These are phyloP conservation scores for Fusarium equiseti DNA, from an alignment of 2,329 filamentous ascomycete species.

Conservation along the genomic window DNA sequence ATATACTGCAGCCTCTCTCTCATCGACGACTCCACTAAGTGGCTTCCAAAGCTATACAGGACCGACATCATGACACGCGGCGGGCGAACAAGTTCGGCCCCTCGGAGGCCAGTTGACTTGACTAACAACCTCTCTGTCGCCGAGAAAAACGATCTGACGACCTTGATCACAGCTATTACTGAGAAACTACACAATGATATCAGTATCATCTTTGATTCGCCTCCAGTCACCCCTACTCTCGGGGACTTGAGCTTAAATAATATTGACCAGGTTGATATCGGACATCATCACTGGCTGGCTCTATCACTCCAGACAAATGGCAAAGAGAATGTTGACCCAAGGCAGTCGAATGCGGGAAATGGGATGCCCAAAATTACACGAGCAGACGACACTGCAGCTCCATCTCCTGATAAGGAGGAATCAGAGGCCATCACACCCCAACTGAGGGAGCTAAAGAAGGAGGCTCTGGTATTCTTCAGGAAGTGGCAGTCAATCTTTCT, in stretches of 20 bases:
- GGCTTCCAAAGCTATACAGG: not conserved
- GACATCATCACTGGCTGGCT: slow-evolving; percentile 53
- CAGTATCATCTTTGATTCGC: slow-evolving; percentile 64
- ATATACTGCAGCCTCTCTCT: not conserved
- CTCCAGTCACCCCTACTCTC: slow-evolving; percentile 52
- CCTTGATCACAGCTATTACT: slow-evolving; percentile 64
- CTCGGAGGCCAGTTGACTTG: slow-evolving; percentile 63
- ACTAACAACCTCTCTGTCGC: slow-evolving; percentile 61
- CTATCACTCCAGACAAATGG: slow-evolving; percentile 49
- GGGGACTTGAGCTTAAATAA: slow-evolving; percentile 44
- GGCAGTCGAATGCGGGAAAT: slow-evolving; percentile 14
- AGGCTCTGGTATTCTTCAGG: slow-evolving; percentile 77
- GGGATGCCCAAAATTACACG: slow-evolving; percentile 14
- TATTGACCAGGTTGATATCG: slow-evolving; percentile 38
- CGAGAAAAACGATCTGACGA: slow-evolving; percentile 65
- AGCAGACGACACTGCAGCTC: slow-evolving; percentile 46
- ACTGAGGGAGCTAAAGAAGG: slow-evolving; percentile 75
- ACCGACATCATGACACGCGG: slow-evolving; percentile 55
- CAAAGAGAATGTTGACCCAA: slow-evolving; percentile 39
- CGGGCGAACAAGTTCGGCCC: slow-evolving; percentile 51
- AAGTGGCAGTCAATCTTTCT: slow-evolving; percentile 83
- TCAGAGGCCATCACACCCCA: slow-evolving; percentile 56
- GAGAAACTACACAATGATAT: slow-evolving; percentile 68
- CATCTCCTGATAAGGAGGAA: slow-evolving; percentile 51
- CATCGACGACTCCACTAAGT: not conserved